Evolutionary conservation across 441 rosid genomes (phyloP).

Genomic region (Iberis amara): DNA sequence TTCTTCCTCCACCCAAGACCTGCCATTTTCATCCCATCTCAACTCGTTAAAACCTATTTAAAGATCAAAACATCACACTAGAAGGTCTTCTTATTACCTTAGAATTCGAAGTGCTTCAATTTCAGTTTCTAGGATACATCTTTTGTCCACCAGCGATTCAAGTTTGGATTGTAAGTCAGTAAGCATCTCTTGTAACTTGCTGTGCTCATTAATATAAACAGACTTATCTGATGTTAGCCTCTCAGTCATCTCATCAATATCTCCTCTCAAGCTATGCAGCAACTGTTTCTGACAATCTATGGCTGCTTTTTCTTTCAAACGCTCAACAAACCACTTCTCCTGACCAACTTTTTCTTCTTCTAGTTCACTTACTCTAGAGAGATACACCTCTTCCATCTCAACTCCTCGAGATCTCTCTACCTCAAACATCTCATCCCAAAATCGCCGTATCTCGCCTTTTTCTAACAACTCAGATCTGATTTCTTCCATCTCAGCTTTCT

Average conservation of each 20-base stretch:
- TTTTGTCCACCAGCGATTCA: constrained; percentile 52
- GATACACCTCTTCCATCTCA: constrained; percentile 46
- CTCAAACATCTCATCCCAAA: constrained; percentile 60
- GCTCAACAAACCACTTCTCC: constrained; percentile 42
- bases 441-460: constrained; percentile 55
- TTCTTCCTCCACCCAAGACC: constrained; percentile 93
- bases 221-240: constrained; percentile 60
- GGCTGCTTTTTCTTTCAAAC: constrained; percentile 67
- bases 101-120: constrained; percentile 72
- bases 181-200: constrained; percentile 36
- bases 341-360: constrained; percentile 52
- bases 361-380: constrained; percentile 38
- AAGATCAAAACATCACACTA: not conserved
- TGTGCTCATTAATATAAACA: constrained; percentile 40
- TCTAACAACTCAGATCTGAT: constrained; percentile 59
- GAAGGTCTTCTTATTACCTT: constrained; percentile 40
- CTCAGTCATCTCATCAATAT: constrained; percentile 64
- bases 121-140: constrained; percentile 71
- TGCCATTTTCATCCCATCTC: constrained; percentile 36
- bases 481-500: constrained; percentile 55
- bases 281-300: constrained; percentile 81
- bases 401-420: constrained; percentile 46
- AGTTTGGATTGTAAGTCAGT: constrained; percentile 44
- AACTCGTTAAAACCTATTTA: not conserved
- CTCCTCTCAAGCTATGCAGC: constrained; percentile 50